Conservation (phyloP, 2,329 filamentous ascomycete genomes). For the Fusarium sororula region DNA sequence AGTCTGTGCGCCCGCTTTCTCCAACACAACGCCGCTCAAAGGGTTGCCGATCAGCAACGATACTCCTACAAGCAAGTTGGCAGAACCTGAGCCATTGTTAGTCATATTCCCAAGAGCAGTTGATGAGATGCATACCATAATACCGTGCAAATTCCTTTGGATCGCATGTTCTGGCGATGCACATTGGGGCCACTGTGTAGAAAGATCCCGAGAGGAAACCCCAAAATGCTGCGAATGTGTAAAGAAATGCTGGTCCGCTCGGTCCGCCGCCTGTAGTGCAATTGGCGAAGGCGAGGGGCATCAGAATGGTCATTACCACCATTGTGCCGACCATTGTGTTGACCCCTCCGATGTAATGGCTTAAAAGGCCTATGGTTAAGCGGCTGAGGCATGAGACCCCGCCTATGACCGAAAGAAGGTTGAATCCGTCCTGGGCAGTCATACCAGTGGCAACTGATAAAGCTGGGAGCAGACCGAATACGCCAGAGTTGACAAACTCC, state of each 20-base stretch:
- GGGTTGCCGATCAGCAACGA: slow-evolving; percentile 55
- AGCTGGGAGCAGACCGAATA: slow-evolving; percentile 54
- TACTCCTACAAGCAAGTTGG: slow-evolving; percentile 55
- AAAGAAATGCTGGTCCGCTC: slow-evolving; percentile 48
- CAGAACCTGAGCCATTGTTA: slow-evolving; percentile 49
- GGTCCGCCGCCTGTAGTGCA: slow-evolving; percentile 43
- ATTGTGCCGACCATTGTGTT: slow-evolving; percentile 43
- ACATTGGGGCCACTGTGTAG: slow-evolving; percentile 52
- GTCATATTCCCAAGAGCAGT: slow-evolving; percentile 14
- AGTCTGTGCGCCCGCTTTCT: slow-evolving; percentile 51
- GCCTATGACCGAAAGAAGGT: slow-evolving; percentile 54
- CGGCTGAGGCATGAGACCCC: slow-evolving; percentile 53
- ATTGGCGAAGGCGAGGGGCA: slow-evolving; percentile 52
- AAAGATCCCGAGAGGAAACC: slow-evolving; percentile 58
- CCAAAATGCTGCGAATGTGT: slow-evolving; percentile 54
- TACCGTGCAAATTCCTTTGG: slow-evolving; percentile 56
- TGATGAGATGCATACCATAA: slow-evolving; percentile 35
- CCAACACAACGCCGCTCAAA: slow-evolving; percentile 54
- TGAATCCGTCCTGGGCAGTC: slow-evolving; percentile 49
- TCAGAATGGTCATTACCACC: slow-evolving; percentile 48
- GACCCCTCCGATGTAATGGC: slow-evolving; percentile 54
- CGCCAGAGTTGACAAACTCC: slow-evolving; percentile 58
- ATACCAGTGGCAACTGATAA: slow-evolving; percentile 48
- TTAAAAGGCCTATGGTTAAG: slow-evolving; percentile 51
- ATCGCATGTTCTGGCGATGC: slow-evolving; percentile 54